These are phyloP conservation scores for Camelina laxa DNA, from an alignment of 345 rosid genomes.

Conservation along the genomic window DNA sequence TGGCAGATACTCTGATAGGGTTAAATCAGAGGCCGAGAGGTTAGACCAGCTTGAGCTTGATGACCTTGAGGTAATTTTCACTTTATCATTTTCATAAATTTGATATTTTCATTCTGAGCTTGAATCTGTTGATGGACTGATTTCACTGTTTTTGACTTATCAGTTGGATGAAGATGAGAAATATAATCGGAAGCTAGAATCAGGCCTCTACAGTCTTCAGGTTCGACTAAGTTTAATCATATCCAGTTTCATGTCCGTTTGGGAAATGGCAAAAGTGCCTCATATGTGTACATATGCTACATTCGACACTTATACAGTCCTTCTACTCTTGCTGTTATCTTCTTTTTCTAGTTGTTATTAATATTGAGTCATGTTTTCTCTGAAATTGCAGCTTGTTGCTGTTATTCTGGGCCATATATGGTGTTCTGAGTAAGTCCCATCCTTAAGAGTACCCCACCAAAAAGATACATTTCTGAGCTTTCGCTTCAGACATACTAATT, in stretches of 20 bases:
- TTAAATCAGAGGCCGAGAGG: slow-evolving; percentile 74
- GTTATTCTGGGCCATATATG: slow-evolving; percentile 91
- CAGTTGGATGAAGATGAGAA: slow-evolving; percentile 95
- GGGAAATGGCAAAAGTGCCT: not conserved
- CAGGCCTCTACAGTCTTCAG: slow-evolving; percentile 97
- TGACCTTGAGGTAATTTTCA: slow-evolving; percentile 75
- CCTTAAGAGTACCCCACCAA: not conserved
- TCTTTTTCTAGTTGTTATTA: slow-evolving; percentile 3
- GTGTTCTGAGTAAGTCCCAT: slow-evolving; percentile 88
- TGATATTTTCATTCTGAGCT: slow-evolving; percentile 2
- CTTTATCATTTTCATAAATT: not conserved
- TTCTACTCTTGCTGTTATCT: not conserved
- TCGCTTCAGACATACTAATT: slow-evolving; percentile 10
- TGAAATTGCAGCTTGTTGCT: slow-evolving; percentile 73
- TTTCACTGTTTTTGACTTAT: slow-evolving; percentile 17
- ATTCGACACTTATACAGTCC: slow-evolving; percentile 1
- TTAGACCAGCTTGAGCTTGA: slow-evolving; percentile 76
- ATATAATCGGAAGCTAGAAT: slow-evolving; percentile 80
- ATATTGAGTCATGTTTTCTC: slow-evolving; percentile 4
- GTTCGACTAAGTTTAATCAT: slow-evolving; percentile 48
- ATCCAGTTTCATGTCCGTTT: slow-evolving; percentile 8
- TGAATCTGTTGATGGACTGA: slow-evolving; percentile 18
- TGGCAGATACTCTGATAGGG: slow-evolving; percentile 82
- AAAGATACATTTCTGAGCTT: not conserved
- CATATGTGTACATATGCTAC: slow-evolving; percentile 17